Base-by-base conservation (phyloP, 2,329 filamentous ascomycete genomes). In the Claviceps spartinae region DNA sequence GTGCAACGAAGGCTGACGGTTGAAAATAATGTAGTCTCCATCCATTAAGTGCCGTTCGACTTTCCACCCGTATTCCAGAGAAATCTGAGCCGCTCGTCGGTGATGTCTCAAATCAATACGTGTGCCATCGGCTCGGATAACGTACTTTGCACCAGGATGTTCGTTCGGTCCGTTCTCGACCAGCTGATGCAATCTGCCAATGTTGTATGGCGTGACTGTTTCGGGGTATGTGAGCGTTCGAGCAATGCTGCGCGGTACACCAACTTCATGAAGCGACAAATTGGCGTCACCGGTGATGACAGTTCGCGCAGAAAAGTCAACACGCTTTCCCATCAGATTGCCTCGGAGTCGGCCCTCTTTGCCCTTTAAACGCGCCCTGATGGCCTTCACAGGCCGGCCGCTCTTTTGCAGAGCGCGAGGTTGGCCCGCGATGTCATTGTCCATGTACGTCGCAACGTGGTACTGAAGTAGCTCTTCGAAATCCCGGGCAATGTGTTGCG, bases 251-350 rank as follows among this genome's bases (percentile, higher is more conserved):
- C 86, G 82, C 37, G 93, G 93, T 44, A 98, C 93, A 69, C 94
- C 93, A 56, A 99, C 94, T 73, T 99, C 89, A 63, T 98, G 91
- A 30, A 98, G 77, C 30, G 89, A 95, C 59, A 98, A 73, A 65
- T 97, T 98, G 54, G 93, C 93, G 65, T 98, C 93, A 72, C 93
- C 93, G 50, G 94, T 98, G 67, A 99, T 98, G 73, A 99, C 93
- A 36, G 94, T 99, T 83, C 93, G 93, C 40, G 94, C 94, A 0
- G 94, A 98, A 65, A 98, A 98, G 67, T 99, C 93, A 55, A 98
- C 93, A 81, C 90, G 89, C 72, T 98, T 99, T 57, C 93, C 93
- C 94, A 98, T 98, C 76, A 98, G 75, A 70, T 98, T 99, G 65
- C 94, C 93, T 73, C 93, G 85, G 24, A 99, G 81, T 76, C 93